A percentile compares a stretch with the other conserved stretches of the same genome.
phyloP scores from a whole-genome alignment of 805 yeast species.

The Gaillardinia entomophila region DNA sequence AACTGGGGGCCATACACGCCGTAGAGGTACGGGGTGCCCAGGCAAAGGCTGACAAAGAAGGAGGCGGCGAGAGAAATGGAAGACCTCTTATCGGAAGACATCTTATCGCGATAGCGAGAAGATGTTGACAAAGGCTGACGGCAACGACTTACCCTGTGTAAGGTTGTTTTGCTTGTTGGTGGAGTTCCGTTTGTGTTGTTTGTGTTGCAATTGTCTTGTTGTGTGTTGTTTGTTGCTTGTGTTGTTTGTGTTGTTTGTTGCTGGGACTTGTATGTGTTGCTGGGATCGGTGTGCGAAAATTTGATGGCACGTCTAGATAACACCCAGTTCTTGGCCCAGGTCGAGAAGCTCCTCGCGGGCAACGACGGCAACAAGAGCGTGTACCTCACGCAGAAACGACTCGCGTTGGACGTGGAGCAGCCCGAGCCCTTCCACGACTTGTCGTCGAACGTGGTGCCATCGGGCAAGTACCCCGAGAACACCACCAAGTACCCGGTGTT shows the following conservation, averaged over 20 bases:
- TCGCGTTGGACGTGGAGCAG: constrained; percentile 20
- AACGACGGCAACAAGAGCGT: constrained; percentile 45
- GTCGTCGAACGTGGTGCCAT: constrained; percentile 26
- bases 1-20: constrained; percentile 76
- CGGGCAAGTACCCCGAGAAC: constrained; percentile 13
- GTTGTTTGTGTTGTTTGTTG: too few relatives aligned
- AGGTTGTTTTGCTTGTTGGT: too few relatives aligned
- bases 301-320: constrained; percentile 31
- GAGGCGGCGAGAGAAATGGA: constrained; percentile 25
- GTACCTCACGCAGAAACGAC: constrained; percentile 56
- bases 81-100: too few relatives aligned
- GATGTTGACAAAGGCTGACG: too few relatives aligned
- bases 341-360: constrained; percentile 15
- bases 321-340: constrained; percentile 22
- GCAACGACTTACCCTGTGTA: too few relatives aligned
- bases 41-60: constrained; percentile 52
- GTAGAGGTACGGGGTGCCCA: constrained; percentile 72
- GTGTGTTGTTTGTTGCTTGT: too few relatives aligned
- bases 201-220: too few relatives aligned
- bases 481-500: constrained; percentile 51
- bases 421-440: constrained; percentile 17
- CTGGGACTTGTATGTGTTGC: too few relatives aligned
- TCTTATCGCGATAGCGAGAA: too few relatives aligned
- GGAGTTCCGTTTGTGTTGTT: too few relatives aligned
- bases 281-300: too few relatives aligned